phyloP scores from a whole-genome alignment of 331 rosid species.

The Malus hybrid region DNA sequence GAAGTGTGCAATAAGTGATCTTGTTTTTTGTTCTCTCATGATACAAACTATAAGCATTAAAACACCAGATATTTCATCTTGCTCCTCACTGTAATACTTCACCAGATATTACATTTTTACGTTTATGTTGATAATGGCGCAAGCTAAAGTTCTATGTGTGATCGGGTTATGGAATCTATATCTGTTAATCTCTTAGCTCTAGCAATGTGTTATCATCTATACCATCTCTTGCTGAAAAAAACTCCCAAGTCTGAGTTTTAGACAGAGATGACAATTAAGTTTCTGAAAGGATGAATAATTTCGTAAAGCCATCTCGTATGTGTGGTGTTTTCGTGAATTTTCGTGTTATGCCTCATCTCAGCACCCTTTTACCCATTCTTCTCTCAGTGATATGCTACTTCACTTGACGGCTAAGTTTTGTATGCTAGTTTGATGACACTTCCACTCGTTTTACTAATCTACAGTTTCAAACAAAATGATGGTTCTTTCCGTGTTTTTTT shows the following conservation, averaged over 20 bases:
- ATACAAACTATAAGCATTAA: background rate
- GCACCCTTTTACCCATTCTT: background rate
- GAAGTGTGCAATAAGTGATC: conserved; percentile 25
- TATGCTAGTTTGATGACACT: background rate
- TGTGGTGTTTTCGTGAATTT: background rate
- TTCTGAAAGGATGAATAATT: background rate
- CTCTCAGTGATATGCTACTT: background rate
- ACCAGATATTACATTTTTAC: background rate
- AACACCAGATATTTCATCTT: background rate
- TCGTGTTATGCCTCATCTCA: background rate
- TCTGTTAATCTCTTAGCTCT: background rate
- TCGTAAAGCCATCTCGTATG: background rate
- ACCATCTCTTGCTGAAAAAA: background rate
- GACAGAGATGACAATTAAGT: background rate
- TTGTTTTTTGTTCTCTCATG: conserved; percentile 3
- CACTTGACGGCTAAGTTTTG: background rate
- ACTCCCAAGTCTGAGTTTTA: too few relatives aligned
- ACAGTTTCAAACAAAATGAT: background rate
- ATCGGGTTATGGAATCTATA: background rate
- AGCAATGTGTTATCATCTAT: background rate
- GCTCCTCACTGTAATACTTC: background rate
- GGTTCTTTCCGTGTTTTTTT: background rate
- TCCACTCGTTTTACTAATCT: background rate
- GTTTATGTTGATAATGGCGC: background rate
- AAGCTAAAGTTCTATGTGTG: background rate